Evolutionary conservation across 148 eudicot species (phyloP).

Genomic region (Persicaria maculosa): DNA sequence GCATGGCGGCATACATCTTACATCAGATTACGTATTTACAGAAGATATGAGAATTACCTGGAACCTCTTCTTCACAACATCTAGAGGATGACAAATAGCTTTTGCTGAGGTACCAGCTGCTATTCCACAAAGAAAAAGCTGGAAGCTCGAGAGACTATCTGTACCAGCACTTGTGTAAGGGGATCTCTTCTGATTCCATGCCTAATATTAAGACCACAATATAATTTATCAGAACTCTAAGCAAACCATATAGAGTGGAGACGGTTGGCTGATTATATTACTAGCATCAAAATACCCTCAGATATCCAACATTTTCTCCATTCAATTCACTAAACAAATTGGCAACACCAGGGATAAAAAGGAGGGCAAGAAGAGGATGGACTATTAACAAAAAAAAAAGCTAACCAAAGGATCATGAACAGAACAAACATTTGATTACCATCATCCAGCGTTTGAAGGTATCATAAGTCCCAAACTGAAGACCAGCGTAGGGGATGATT

Average conservation of each 20-base stretch:
- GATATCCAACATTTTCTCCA: neutral
- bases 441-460: constrained; percentile 93
- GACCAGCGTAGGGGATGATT: constrained; percentile 93
- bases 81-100: constrained; percentile 94
- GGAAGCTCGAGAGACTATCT: constrained; percentile 58
- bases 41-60: constrained; percentile 41
- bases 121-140: constrained; percentile 86
- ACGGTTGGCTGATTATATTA: neutral
- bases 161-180: neutral
- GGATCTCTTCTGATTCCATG: neutral
- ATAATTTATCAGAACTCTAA: neutral
- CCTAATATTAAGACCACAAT: neutral
- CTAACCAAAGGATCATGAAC: neutral
- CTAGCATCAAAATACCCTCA: neutral
- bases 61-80: constrained; percentile 95
- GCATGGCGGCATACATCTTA: neutral
- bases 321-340: neutral
- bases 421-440: constrained; percentile 32
- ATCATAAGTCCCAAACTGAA: constrained; percentile 97
- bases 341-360: neutral
- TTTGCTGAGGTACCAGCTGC: constrained; percentile 92
- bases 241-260: neutral
- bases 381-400: neutral
- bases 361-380: neutral
- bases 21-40: neutral